phyloP scores from a whole-genome alignment of 495 filamentous ascomycete genomes.

The Bathelium albidoporum region DNA sequence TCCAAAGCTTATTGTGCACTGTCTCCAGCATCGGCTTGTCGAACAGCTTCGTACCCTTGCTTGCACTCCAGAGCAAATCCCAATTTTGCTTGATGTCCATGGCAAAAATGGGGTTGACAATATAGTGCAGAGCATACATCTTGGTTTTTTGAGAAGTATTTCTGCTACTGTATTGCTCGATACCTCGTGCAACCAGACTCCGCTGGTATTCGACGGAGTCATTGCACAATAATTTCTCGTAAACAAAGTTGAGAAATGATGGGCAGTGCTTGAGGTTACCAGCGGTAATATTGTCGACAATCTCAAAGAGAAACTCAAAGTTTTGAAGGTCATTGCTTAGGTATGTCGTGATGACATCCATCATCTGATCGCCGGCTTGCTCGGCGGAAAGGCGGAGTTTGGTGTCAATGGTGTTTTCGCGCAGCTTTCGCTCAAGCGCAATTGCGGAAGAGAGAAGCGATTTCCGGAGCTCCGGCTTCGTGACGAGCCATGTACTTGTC shows the following conservation, averaged over 20 bases:
- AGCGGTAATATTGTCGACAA: conserved; percentile 74
- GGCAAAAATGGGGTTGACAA: conserved; percentile 93
- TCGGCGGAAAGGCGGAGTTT: conserved; percentile 74
- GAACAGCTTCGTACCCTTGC: conserved; percentile 63
- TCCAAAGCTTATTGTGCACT: conserved; percentile 91
- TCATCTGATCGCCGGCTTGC: conserved; percentile 80
- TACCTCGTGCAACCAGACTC: conserved; percentile 69
- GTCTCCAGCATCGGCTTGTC: conserved; percentile 83
- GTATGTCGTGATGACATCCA: conserved; percentile 73
- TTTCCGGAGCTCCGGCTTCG: conserved; percentile 59
- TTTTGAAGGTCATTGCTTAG: conserved; percentile 65
- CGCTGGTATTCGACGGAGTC: conserved; percentile 85
- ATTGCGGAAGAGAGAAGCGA: conserved; percentile 60
- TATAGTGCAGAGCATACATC: conserved; percentile 79
- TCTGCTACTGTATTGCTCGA: conserved; percentile 64
- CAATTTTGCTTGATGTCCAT: conserved; percentile 82
- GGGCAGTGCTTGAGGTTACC: conserved; percentile 72
- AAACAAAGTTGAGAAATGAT: conserved; percentile 70
- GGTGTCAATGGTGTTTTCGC: conserved; percentile 54
- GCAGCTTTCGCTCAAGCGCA: conserved; percentile 61
- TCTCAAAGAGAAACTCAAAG: conserved; percentile 75
- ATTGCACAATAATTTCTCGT: conserved; percentile 69
- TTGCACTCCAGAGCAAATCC: conserved; percentile 38
- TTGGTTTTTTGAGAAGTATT: conserved; percentile 76
- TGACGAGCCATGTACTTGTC: conserved; percentile 62